Evolutionary conservation across 805 yeast species (phyloP).

Genomic region (Pichia cabralensis): DNA sequence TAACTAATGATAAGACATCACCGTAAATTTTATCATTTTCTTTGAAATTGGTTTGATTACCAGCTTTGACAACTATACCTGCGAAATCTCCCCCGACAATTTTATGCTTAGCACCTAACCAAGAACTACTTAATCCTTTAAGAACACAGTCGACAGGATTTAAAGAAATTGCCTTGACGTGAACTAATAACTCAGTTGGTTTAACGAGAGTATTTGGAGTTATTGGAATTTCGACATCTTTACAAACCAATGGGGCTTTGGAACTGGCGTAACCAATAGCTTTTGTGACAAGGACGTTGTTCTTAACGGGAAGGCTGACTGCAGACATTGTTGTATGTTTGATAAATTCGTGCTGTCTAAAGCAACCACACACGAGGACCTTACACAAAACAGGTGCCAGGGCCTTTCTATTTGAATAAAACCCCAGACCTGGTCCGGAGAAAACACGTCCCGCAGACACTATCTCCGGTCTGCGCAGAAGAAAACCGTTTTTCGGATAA

Average conservation of each 20-base stretch:
- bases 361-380: no score
- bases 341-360: no score
- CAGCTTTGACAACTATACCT: constrained; percentile 16
- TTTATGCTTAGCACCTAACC: constrained; percentile 8
- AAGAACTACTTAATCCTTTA: constrained; percentile 3
- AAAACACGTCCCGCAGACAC: no score
- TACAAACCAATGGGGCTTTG: constrained; percentile 6
- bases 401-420: no score
- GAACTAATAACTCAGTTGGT: constrained; percentile 13
- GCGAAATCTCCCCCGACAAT: constrained; percentile 17
- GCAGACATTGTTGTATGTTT: neutral
- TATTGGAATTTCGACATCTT: constrained; percentile 8
- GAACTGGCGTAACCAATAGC: constrained; percentile 11
- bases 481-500: neutral
- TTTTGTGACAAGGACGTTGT: constrained; percentile 7
- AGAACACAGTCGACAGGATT: constrained; percentile 18
- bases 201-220: constrained; percentile 3
- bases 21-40: constrained; percentile 18
- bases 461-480: neutral
- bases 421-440: no score
- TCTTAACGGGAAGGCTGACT: constrained; percentile 2
- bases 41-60: constrained; percentile 10
- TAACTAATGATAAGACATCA: neutral
- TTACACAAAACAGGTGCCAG: no score
- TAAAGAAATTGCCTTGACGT: constrained; percentile 12